phyloP scores from a whole-genome alignment of 2,329 filamentous ascomycete genomes.

The Capronia americana region DNA sequence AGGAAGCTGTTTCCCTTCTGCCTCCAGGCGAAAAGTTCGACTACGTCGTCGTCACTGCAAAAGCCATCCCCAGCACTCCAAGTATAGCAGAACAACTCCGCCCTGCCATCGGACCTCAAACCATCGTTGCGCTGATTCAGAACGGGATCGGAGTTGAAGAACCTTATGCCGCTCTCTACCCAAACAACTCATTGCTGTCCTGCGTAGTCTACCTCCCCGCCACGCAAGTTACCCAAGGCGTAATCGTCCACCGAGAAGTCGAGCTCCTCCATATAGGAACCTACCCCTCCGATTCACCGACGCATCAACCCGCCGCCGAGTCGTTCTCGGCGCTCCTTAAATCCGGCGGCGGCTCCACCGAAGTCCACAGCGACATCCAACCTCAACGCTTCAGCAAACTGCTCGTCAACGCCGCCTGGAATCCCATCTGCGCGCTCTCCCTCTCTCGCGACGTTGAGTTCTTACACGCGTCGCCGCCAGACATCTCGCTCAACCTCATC shows the following conservation, averaged over 20 bases:
- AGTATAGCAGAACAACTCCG: constrained; percentile 47
- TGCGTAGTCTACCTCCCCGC: constrained; percentile 62
- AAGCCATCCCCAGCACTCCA: constrained; percentile 52
- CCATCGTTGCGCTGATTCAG: constrained; percentile 65
- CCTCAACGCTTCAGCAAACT: constrained; percentile 66
- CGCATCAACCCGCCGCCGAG: constrained; percentile 43
- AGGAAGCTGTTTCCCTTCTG: constrained; percentile 35
- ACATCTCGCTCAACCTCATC: constrained; percentile 43
- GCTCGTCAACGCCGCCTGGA: constrained; percentile 67
- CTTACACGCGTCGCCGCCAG: constrained; percentile 51
- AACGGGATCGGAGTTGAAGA: constrained; percentile 68
- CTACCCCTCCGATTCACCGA: constrained; percentile 49
- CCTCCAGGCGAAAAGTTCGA: constrained; percentile 46
- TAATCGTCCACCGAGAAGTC: constrained; percentile 55
- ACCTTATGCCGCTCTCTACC: constrained; percentile 58
- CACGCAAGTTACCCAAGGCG: constrained; percentile 57
- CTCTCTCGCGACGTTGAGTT: constrained; percentile 60
- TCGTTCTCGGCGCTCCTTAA: constrained; percentile 53
- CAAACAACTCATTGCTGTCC: constrained; percentile 60
- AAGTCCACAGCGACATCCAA: constrained; percentile 63
- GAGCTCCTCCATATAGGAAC: constrained; percentile 59
- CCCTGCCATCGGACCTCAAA: constrained; percentile 50
- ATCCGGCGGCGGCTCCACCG: constrained; percentile 54
- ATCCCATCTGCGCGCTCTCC: constrained; percentile 65
- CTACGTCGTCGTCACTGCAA: constrained; percentile 56